phyloP scores from a whole-genome alignment of 805 yeast genomes.

The Spathaspora gorwiae region DNA sequence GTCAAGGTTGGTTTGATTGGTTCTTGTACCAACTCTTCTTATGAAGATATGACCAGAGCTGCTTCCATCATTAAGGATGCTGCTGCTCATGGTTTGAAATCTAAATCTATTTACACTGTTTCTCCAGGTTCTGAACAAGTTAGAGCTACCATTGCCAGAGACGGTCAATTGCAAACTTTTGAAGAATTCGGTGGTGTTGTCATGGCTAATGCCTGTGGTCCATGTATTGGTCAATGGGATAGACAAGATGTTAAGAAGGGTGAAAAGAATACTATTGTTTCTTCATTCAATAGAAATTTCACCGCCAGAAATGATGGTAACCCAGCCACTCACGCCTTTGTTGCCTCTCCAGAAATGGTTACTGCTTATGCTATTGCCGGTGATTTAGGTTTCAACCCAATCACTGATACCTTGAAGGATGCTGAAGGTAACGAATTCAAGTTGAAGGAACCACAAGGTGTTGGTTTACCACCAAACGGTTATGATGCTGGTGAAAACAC shows the following conservation, averaged over 20 bases:
- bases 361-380: slow-evolving; percentile 96
- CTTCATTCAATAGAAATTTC: slow-evolving; percentile 97
- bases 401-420: slow-evolving; percentile 84
- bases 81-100: slow-evolving; percentile 81
- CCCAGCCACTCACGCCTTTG: slow-evolving; percentile 95
- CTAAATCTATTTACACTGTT: slow-evolving; percentile 88
- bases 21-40: slow-evolving; percentile 97
- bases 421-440: slow-evolving; percentile 87
- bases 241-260: slow-evolving; percentile 89
- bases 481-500: slow-evolving; percentile 93
- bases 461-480: slow-evolving; percentile 84
- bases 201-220: slow-evolving; percentile 97
- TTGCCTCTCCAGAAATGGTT: slow-evolving; percentile 94
- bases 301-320: slow-evolving; percentile 97
- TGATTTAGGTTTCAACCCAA: slow-evolving; percentile 93
- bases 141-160: slow-evolving; percentile 96
- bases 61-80: slow-evolving; percentile 92
- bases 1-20: slow-evolving; percentile 95
- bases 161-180: slow-evolving; percentile 85
- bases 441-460: slow-evolving; percentile 83
- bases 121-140: slow-evolving; percentile 99
- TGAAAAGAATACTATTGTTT: slow-evolving; percentile 93
- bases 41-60: slow-evolving; percentile 97
- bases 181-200: slow-evolving; percentile 91
- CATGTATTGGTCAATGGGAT: slow-evolving; percentile 99